These are phyloP conservation scores for Phialophora tarda DNA, from an alignment of 2,329 filamentous ascomycete genomes.

Conservation along the genomic window DNA sequence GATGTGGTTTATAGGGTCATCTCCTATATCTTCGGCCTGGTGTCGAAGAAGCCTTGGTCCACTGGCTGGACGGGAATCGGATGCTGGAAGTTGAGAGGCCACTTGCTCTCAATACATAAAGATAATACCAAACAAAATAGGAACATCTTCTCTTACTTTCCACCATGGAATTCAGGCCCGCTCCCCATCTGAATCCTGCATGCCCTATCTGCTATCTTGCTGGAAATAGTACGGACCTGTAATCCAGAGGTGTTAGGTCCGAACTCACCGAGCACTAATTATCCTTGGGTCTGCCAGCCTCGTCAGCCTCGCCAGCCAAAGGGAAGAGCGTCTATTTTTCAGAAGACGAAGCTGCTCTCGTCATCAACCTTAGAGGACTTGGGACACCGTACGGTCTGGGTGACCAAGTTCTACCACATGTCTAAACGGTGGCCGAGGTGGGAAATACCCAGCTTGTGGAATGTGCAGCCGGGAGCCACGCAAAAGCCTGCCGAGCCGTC, in stretches of 20 bases:
- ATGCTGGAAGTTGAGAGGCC: conserved; percentile 51
- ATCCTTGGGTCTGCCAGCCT: not conserved
- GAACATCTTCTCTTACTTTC: conserved; percentile 31
- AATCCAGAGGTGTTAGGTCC: not conserved
- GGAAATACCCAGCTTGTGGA: not conserved
- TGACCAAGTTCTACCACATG: not conserved
- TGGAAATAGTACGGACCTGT: not conserved
- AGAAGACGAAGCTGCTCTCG: not conserved
- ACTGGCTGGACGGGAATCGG: conserved; percentile 52
- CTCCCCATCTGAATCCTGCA: not conserved
- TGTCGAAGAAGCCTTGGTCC: conserved; percentile 47
- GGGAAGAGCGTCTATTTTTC: not conserved
- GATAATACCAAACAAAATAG: conserved; percentile 47
- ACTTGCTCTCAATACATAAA: conserved; percentile 44
- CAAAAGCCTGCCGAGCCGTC: not conserved
- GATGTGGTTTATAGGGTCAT: conserved; percentile 56
- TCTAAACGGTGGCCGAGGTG: not conserved
- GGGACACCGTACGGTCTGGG: too few species aligned
- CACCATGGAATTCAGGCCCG: not conserved
- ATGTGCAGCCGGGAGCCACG: not conserved
- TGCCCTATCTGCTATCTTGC: not conserved
- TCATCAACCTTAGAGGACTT: not conserved
- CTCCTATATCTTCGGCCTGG: conserved; percentile 60
- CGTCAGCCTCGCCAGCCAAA: not conserved
- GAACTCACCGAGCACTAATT: not conserved